Conservation (phyloP, 2,329 filamentous ascomycete species). For the Coniella vitis region DNA sequence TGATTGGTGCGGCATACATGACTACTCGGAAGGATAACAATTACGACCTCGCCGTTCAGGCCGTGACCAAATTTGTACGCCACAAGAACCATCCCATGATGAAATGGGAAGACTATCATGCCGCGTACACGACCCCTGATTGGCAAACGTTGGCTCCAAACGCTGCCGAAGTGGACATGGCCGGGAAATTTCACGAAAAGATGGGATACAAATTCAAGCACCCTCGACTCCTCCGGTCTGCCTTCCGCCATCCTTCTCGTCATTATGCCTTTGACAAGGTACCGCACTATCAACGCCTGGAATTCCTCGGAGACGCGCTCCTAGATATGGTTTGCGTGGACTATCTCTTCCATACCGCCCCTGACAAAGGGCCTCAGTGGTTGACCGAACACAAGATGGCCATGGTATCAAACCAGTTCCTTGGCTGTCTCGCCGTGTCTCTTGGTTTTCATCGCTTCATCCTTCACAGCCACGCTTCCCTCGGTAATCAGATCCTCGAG, state of each 20-base stretch:
- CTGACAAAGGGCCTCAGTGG: slow-evolving; percentile 85
- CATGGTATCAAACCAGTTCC: slow-evolving; percentile 96
- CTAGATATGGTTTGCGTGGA: slow-evolving; percentile 82
- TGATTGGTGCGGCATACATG: slow-evolving; percentile 79
- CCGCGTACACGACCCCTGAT: slow-evolving; percentile 57
- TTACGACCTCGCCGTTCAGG: slow-evolving; percentile 53
- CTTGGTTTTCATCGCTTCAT: slow-evolving; percentile 74
- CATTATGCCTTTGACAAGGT: slow-evolving; percentile 68
- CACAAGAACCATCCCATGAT: slow-evolving; percentile 63
- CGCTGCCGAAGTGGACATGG: slow-evolving; percentile 63
- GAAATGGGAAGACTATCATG: slow-evolving; percentile 66
- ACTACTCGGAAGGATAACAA: slow-evolving; percentile 32
- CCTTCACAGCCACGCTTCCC: slow-evolving; percentile 40
- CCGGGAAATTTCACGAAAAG: slow-evolving; percentile 52
- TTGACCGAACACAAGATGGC: slow-evolving; percentile 98
- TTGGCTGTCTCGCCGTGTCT: slow-evolving; percentile 72
- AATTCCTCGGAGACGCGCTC: slow-evolving; percentile 85
- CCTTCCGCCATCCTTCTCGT: slow-evolving; percentile 83
- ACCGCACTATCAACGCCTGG: slow-evolving; percentile 82
- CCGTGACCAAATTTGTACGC: slow-evolving; percentile 64
- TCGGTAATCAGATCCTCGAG: slow-evolving; percentile 40
- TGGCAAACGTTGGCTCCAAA: slow-evolving; percentile 62
- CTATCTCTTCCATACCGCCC: slow-evolving; percentile 70
- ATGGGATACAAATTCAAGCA: slow-evolving; percentile 61
- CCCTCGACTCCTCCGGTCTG: slow-evolving; percentile 71